Percentiles rank a stretch among this genome's conserved stretches.
Conservation (phyloP, 2,329 filamentous ascomycete species). For the Blastomyces emzantsi region DNA sequence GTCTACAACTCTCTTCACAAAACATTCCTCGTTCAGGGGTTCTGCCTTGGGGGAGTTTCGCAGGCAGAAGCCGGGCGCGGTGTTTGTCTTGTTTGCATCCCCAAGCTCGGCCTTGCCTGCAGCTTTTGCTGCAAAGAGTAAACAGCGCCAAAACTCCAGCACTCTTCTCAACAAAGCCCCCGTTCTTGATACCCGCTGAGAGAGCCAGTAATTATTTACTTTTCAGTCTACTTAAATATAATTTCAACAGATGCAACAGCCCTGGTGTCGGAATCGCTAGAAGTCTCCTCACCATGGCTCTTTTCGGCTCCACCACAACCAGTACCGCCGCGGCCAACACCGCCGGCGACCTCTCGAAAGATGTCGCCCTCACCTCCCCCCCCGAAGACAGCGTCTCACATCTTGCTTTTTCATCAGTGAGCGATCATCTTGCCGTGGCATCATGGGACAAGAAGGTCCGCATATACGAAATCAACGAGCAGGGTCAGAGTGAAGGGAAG, state of each 20-base stretch:
- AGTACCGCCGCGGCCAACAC: constrained; percentile 50
- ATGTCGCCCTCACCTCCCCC: constrained; percentile 67
- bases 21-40: too few species aligned
- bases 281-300: constrained; percentile 7
- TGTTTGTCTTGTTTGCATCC: constrained; percentile 14
- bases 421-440: constrained; percentile 76
- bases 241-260: not conserved
- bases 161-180: not conserved
- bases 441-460: constrained; percentile 98
- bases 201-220: not conserved
- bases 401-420: constrained; percentile 67
- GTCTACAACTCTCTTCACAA: too few species aligned
- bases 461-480: constrained; percentile 80
- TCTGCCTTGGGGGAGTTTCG: too few species aligned
- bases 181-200: not conserved
- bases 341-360: constrained; percentile 81
- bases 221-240: not conserved
- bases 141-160: not conserved
- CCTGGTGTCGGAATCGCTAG: not conserved
- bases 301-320: constrained; percentile 35
- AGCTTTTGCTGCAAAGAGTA: not conserved
- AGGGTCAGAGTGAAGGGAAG: constrained; percentile 73
- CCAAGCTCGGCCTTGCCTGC: not conserved
- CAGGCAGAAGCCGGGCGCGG: not conserved
- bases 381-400: constrained; percentile 87